Evolutionary conservation across 495 filamentous ascomycete genomes (phyloP).

Genomic region (Penicillium fimorum): DNA sequence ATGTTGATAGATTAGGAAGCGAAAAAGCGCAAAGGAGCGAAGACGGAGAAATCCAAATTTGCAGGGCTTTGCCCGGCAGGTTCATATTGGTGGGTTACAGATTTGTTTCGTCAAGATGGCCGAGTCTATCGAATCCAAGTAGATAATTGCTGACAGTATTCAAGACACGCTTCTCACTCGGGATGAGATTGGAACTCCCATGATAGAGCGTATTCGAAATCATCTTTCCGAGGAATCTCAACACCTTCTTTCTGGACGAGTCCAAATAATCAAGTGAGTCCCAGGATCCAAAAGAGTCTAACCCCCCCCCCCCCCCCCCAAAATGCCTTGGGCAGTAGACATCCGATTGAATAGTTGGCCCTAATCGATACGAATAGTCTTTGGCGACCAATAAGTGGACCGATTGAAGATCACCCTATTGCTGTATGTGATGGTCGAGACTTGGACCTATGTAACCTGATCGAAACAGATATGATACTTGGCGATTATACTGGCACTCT

Average conservation of each 20-base stretch:
- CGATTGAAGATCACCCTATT: slow-evolving; percentile 31
- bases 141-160: background rate
- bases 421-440: slow-evolving; percentile 31
- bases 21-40: slow-evolving; percentile 15
- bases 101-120: too few relatives aligned
- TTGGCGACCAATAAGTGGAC: slow-evolving; percentile 18
- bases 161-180: slow-evolving; percentile 14
- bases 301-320: too few relatives aligned
- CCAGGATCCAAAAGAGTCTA: slow-evolving; percentile 10
- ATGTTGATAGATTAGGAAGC: slow-evolving; percentile 10
- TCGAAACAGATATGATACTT: slow-evolving; percentile 27
- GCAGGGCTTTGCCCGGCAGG: slow-evolving; percentile 15
- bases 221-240: slow-evolving; percentile 15
- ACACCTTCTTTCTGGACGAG: slow-evolving; percentile 13
- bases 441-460: slow-evolving; percentile 22
- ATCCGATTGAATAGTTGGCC: too few relatives aligned
- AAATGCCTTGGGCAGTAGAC: too few relatives aligned
- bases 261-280: slow-evolving; percentile 22
- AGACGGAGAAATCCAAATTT: slow-evolving; percentile 15
- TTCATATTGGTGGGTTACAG: slow-evolving; percentile 20
- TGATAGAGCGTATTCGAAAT: slow-evolving; percentile 17
- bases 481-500: slow-evolving; percentile 24
- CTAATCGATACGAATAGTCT: too few relatives aligned
- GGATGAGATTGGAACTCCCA: slow-evolving; percentile 10
- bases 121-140: background rate